Base-by-base conservation (phyloP, 768 basidiomycete genomes). In the Leccinum subgranulosum region DNA sequence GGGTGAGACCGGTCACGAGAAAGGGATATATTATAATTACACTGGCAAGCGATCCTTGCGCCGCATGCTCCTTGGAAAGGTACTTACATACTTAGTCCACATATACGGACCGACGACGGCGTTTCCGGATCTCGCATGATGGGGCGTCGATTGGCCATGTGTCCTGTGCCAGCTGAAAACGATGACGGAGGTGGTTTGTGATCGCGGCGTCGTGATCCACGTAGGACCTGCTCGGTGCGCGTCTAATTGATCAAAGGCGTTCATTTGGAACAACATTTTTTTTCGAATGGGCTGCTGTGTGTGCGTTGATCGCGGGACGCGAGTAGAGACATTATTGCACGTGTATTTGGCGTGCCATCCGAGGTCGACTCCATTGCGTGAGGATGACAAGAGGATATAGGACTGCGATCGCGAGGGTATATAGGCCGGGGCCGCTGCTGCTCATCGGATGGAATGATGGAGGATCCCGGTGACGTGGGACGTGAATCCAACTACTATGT, bases 1-100 rank as follows among this genome's bases (percentile, higher is more conserved):
- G 60, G 58, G 10, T 67, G n/a, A 53, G 1, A 39, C 17, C 29
- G 48, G 11, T 53, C 64, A 55, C 7, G 54, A 50, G 31, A 21
- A n/a, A 19, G 8, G 45, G 23, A 15, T 28, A 14, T 3, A 41
- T 41, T 6, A 41, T 41, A 10, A 41, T 41, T 11, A 49, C 31
- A 25, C 31, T 8, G 39, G 27, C 53, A 19, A 29, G 14, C 23
- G 12, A 31, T 23, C 21, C 9, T 25, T 34, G 39, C 29, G 43
- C 49, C 34, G 27, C 54, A 51, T n/a, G 10, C 55, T 29, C 6
- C 36, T 48, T 12, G 36, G 34, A 7, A 36, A 36, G 34, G 14
- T 34, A 31, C 31, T 31, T 12, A 31, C 29, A 31, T 14, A 34
- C 12, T 6, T 6, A 17, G 34, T 17, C 17, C 36, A 39, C 17